Percentiles rank a stretch among this genome's conserved stretches.
Evolutionary conservation across 805 yeast species (phyloP).

Genomic region (Maudiozyma serrabonitensis): DNA sequence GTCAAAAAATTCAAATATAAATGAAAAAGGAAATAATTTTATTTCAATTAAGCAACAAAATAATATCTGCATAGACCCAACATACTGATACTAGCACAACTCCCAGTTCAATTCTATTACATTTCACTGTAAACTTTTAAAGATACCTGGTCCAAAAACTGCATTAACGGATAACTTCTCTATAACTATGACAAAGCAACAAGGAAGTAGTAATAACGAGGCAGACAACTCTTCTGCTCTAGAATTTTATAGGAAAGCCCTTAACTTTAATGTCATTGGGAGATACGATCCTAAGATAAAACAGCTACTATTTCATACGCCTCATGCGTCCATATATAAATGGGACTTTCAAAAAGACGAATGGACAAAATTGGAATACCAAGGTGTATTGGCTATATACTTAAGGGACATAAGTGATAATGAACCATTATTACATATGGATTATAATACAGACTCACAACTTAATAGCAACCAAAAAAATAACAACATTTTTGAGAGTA

Average conservation of each 20-base stretch:
- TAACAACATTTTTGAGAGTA: conserved; percentile 10
- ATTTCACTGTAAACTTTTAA: too few relatives aligned
- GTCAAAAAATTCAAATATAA: not conserved
- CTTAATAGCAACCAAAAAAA: conserved; percentile 1
- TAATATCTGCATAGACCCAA: too few relatives aligned
- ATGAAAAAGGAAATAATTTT: not conserved
- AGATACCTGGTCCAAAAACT: too few relatives aligned
- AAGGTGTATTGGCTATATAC: conserved; percentile 62
- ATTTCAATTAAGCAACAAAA: too few relatives aligned
- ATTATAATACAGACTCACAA: not conserved
- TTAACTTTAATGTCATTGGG: conserved; percentile 67
- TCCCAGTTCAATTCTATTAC: too few relatives aligned
- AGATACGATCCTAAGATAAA: conserved; percentile 66
- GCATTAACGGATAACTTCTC: not conserved
- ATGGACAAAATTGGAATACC: conserved; percentile 63
- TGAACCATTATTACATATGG: conserved; percentile 11
- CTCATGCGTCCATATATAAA: conserved; percentile 64
- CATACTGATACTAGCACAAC: too few relatives aligned
- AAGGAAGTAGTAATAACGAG: not conserved
- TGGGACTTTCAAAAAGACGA: conserved; percentile 47
- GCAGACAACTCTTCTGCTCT: conserved; percentile 14
- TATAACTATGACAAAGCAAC: not conserved
- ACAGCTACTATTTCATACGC: conserved; percentile 56
- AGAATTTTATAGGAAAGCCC: conserved; percentile 55
- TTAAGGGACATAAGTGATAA: conserved; percentile 35